Percentiles rank a stretch among this genome's conserved stretches.
phyloP scores from a whole-genome alignment of 2,329 filamentous ascomycete genomes.

The Alternaria rosae region DNA sequence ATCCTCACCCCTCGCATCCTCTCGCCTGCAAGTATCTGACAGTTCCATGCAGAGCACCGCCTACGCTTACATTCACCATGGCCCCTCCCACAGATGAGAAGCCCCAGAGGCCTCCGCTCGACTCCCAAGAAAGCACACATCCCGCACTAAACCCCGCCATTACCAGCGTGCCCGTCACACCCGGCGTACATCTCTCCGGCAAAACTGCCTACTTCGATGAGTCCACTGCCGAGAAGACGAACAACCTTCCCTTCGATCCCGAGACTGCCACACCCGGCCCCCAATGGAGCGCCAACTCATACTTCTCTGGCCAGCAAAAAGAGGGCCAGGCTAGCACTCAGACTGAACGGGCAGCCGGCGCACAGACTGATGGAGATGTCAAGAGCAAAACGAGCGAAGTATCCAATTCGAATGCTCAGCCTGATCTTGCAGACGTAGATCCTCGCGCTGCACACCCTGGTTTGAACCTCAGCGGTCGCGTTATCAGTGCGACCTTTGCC shows the following conservation, averaged over 20 bases:
- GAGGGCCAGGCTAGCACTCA: conserved; percentile 41
- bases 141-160: conserved; percentile 51
- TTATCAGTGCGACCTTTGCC: conserved; percentile 70
- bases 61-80: conserved; percentile 29
- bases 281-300: conserved; percentile 48
- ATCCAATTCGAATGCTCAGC: conserved; percentile 45
- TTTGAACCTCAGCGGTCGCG: conserved; percentile 65
- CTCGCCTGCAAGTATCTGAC: conserved; percentile 19
- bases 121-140: conserved; percentile 41
- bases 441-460: conserved; percentile 64
- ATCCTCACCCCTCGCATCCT: conserved; percentile 9
- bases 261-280: conserved; percentile 43
- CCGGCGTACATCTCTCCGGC: conserved; percentile 48
- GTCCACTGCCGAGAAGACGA: conserved; percentile 22
- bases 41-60: conserved; percentile 33
- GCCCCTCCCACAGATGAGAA: conserved; percentile 32
- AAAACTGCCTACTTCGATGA: conserved; percentile 49
- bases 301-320: conserved; percentile 39
- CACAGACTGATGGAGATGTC: conserved; percentile 58
- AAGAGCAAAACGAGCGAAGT: conserved; percentile 61
- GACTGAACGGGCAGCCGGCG: conserved; percentile 54
- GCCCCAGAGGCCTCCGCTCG: conserved; percentile 29
- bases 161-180: conserved; percentile 54
- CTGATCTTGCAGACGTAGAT: conserved; percentile 58
- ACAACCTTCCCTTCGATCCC: conserved; percentile 39